Conservation (phyloP, 768 basidiomycete genomes). For the Pisolithus tinctorius region DNA sequence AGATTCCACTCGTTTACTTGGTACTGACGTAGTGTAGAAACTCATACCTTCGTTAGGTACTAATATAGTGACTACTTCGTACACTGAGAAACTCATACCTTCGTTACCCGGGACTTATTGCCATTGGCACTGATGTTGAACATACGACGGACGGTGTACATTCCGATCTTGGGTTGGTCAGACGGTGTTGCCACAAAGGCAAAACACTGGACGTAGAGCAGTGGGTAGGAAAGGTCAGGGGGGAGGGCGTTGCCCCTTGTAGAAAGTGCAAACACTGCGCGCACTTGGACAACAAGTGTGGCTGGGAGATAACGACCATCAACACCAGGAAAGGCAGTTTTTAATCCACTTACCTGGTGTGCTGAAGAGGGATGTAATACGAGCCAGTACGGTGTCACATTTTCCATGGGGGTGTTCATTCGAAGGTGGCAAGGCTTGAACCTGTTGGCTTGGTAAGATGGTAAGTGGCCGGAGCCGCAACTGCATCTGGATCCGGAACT, state of each 20-base stretch:
- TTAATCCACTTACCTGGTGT: no score
- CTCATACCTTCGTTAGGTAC: no score
- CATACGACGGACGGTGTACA: not conserved
- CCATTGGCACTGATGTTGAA: not conserved
- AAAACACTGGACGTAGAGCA: not conserved
- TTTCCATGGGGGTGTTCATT: not conserved
- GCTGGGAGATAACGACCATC: no score
- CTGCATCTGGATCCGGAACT: not conserved
- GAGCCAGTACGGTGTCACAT: not conserved
- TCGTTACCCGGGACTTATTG: no score
- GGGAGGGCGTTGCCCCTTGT: not conserved
- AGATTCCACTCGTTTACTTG: no score
- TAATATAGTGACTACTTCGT: no score
- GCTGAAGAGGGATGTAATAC: not conserved
- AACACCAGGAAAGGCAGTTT: no score
- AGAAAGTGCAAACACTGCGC: not conserved
- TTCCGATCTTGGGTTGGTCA: not conserved
- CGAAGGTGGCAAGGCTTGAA: not conserved
- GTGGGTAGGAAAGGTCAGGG: not conserved
- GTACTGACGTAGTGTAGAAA: no score
- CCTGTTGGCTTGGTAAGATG: not conserved
- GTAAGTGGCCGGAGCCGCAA: not conserved
- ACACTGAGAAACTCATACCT: no score
- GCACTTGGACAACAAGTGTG: not conserved
- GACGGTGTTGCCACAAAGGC: not conserved